Conservation (phyloP, 2,329 filamentous ascomycete species). For the Aspergillus neotritici region DNA sequence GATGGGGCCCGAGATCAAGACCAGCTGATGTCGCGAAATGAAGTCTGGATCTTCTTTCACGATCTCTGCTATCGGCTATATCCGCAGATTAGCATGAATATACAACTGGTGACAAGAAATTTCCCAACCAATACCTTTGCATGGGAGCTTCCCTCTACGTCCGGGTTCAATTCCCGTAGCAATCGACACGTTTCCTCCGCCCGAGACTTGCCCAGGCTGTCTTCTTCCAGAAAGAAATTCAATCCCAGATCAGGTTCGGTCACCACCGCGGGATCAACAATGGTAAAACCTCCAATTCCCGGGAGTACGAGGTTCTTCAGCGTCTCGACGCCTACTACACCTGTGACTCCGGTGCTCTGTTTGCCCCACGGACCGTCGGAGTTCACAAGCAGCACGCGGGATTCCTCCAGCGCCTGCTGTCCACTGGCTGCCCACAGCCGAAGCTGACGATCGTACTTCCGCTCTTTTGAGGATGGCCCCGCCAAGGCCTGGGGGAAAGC, state of each 20-base stretch:
- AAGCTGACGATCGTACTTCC: constrained; percentile 90
- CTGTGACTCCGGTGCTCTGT: constrained; percentile 53
- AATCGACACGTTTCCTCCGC: constrained; percentile 72
- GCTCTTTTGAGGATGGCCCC: constrained; percentile 57
- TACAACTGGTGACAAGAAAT: not conserved
- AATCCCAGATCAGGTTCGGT: constrained; percentile 78
- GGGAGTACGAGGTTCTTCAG: constrained; percentile 97
- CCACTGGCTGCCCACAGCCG: constrained; percentile 91
- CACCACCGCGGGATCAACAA: constrained; percentile 76
- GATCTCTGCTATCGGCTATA: constrained; percentile 35
- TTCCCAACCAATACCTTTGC: constrained; percentile 44
- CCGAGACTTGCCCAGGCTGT: constrained; percentile 67
- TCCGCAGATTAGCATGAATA: constrained; percentile 7
- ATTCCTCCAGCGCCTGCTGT: constrained; percentile 82
- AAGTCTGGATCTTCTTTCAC: constrained; percentile 34
- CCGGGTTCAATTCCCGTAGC: constrained; percentile 83
- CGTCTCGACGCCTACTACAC: constrained; percentile 81
- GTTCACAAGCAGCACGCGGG: constrained; percentile 87
- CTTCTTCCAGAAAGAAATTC: constrained; percentile 91
- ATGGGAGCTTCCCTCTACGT: constrained; percentile 71
- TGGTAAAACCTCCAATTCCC: constrained; percentile 85
- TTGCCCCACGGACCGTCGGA: constrained; percentile 45
- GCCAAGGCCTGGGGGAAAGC: constrained; percentile 31
- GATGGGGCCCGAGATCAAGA: constrained; percentile 57
- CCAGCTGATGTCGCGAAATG: constrained; percentile 50